Evolutionary conservation across 2,329 filamentous ascomycete genomes (phyloP).

Genomic region (Trichoderma sp.): DNA sequence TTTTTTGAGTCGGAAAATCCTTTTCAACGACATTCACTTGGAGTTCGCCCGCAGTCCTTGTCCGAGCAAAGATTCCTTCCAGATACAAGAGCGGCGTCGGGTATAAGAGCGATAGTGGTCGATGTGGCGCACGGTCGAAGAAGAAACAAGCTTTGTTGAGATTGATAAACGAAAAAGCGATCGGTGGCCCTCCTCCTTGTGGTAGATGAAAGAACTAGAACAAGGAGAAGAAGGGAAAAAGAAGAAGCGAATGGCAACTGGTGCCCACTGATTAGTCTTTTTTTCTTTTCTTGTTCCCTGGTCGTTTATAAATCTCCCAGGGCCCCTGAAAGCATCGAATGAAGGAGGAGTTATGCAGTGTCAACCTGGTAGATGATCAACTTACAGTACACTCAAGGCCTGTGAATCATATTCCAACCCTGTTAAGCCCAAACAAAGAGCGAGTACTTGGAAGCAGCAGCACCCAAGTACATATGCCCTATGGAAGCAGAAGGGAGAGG

Average conservation of each 20-base stretch:
- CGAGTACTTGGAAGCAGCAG: conserved; percentile 18
- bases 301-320: not conserved
- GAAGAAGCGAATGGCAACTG: conserved; percentile 21
- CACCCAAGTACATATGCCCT: conserved; percentile 20
- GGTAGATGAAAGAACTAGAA: not conserved
- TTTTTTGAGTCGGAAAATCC: not conserved
- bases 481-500: conserved; percentile 4
- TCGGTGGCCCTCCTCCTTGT: conserved; percentile 1
- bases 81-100: not conserved
- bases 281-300: not conserved
- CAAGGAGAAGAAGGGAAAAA: not conserved
- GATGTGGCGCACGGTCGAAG: not conserved
- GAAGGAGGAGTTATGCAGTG: not conserved
- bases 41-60: not conserved
- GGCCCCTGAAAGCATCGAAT: not conserved
- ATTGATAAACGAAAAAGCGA: conserved; percentile 14
- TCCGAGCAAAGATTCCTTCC: not conserved
- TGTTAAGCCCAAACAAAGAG: conserved; percentile 2
- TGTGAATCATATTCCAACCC: conserved; percentile 16
- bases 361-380: conserved; percentile 10
- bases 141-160: not conserved
- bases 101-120: not conserved
- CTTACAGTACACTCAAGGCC: conserved; percentile 15
- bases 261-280: conserved; percentile 13
- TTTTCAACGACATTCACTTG: not conserved